Percentiles rank a stretch among this genome's conserved stretches.
Evolutionary conservation across 2,329 filamentous ascomycete genomes (phyloP).

Genomic region (Bertia moriformis): DNA sequence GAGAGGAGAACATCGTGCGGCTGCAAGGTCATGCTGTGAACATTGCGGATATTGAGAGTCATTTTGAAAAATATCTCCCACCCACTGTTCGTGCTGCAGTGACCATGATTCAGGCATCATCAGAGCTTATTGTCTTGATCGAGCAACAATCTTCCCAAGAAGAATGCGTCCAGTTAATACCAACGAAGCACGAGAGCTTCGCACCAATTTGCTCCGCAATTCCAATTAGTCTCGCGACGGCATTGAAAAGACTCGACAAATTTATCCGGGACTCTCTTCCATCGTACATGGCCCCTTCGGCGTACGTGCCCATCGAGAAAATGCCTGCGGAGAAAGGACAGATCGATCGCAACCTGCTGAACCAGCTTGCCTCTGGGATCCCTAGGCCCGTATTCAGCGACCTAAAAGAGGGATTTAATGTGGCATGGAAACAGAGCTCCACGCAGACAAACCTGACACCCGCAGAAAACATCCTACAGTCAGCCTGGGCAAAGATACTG

Average conservation of each 20-base stretch:
- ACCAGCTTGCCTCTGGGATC: slow-evolving; percentile 12
- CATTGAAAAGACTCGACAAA: slow-evolving; percentile 23
- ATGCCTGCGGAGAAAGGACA: slow-evolving; percentile 12
- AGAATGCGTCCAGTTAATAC: slow-evolving; percentile 11
- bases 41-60: slow-evolving; percentile 20
- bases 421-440: slow-evolving; percentile 16
- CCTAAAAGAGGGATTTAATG: slow-evolving; percentile 9
- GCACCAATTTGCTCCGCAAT: slow-evolving; percentile 11
- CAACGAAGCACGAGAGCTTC: slow-evolving; percentile 8
- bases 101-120: too few species aligned
- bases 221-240: slow-evolving; percentile 13
- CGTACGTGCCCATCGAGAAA: slow-evolving; percentile 23
- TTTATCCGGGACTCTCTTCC: slow-evolving; percentile 25
- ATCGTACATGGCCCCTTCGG: slow-evolving; percentile 28
- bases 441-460: slow-evolving; percentile 14
- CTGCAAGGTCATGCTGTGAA: slow-evolving; percentile 22
- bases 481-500: slow-evolving; percentile 14
- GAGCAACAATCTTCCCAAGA: slow-evolving; percentile 12
- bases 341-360: slow-evolving; percentile 17
- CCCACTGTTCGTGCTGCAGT: slow-evolving; percentile 10
- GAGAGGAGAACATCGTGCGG: slow-evolving; percentile 11
- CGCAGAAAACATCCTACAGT: slow-evolving; percentile 16
- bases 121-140: slow-evolving; percentile 15
- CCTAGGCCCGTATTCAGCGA: slow-evolving; percentile 7
- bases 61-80: slow-evolving; percentile 19